Base-by-base conservation (phyloP, 371 early-diverging fungal species). In the Rhizopus sp. region DNA sequence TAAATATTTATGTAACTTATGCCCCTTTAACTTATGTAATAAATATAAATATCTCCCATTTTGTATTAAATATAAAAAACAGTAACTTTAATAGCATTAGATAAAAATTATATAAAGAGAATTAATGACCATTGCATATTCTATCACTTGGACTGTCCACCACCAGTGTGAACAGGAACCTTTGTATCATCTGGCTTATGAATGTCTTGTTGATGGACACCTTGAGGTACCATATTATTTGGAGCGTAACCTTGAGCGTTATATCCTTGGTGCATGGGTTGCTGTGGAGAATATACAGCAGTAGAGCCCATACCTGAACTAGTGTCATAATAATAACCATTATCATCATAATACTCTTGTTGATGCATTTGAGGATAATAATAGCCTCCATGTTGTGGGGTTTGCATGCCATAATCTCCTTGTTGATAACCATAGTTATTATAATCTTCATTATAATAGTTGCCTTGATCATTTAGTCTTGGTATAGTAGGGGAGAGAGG, bases 391-490 rank as follows among this genome's bases (percentile, higher is more conserved):
- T 42, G 62, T 10, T 71, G 70, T 15, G 56, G 64, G 30, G 57
- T 51, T 10, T 58, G 55, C 41, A 40, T 57, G 8, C 55, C 47
- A 46, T 66, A 66, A 29, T 59, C 64, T 39, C 45, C 55, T 9
- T 55, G 32, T 8, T 59, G 58, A 34, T 59, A 51, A 44, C 59
- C 60, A 53, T 72, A 72, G 10, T 42, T 35, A 15, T 58, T 29
- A 37, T 52, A 52, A 32, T 57, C 52, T 29, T 70, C 63, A 30
- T 55, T 45, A 42, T 77, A 74, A 33, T 64, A 77, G 34, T 73
- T 73, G 48, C 73, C 77, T 54, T 74, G 76, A 0, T 72, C 72
- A 37, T 74, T 74, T 10, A 77, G 34, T 31, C 67, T 62, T 12
- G 77, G 77, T 4, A 77, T 29, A 10, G 77, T 77, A 48, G 78